Evolutionary conservation across 2,329 filamentous ascomycete genomes (phyloP).

Genomic region (Rhynchosporium secalis): DNA sequence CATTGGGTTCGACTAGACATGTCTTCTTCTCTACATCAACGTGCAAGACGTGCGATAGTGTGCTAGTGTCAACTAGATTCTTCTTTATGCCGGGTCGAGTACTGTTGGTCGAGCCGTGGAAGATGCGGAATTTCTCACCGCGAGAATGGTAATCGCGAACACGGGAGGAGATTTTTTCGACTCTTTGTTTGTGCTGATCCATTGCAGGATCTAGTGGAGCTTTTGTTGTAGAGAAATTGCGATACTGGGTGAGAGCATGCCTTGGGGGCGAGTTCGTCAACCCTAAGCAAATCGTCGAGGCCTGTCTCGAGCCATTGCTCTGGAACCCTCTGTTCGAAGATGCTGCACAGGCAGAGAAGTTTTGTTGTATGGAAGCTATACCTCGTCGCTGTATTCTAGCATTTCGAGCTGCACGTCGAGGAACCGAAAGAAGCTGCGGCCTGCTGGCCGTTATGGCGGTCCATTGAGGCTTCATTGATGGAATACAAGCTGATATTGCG

Average conservation of each 20-base stretch:
- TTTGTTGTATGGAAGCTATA: conserved; percentile 9
- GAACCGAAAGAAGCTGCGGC: conserved; percentile 17
- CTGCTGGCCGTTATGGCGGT: conserved; percentile 26
- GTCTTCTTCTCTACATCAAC: conserved; percentile 46
- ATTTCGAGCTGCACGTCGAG: conserved; percentile 3
- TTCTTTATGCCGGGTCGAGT: conserved; percentile 47
- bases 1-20: conserved; percentile 64
- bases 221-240: conserved; percentile 13
- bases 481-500: background rate
- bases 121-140: conserved; percentile 53
- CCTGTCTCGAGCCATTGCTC: background rate
- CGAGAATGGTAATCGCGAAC: conserved; percentile 50
- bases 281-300: background rate
- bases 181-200: conserved; percentile 43
- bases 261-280: background rate
- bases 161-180: conserved; percentile 47
- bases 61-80: conserved; percentile 50
- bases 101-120: conserved; percentile 57
- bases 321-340: background rate
- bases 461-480: conserved; percentile 27
- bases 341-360: conserved; percentile 1
- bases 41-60: conserved; percentile 48
- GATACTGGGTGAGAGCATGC: background rate
- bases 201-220: conserved; percentile 19
- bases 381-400: conserved; percentile 6